A percentile compares a stretch with the other conserved stretches of the same genome.
Conservation (phyloP, 2,329 filamentous ascomycete genomes). For the Ophiocordyceps camponoti-floridani region DNA sequence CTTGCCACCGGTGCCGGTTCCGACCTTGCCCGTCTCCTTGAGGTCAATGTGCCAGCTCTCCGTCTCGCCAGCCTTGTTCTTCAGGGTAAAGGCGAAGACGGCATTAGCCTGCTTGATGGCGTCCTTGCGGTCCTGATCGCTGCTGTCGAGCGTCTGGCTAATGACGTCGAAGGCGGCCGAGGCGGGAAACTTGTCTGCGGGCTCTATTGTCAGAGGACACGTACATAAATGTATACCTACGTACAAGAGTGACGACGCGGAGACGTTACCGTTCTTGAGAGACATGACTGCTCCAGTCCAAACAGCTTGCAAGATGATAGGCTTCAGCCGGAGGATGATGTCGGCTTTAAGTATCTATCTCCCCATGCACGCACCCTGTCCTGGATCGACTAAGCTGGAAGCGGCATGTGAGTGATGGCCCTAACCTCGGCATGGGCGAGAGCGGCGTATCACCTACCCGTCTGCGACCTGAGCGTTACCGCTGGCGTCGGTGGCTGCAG, state of each 20-base stretch:
- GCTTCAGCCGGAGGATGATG: not conserved
- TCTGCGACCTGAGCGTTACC: not conserved
- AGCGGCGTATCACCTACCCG: not conserved
- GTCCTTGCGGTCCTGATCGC: conserved; percentile 60
- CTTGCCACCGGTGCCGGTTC: conserved; percentile 62
- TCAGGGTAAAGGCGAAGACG: conserved; percentile 81
- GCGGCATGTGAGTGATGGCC: not conserved
- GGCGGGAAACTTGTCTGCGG: conserved; percentile 69
- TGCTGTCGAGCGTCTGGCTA: conserved; percentile 48
- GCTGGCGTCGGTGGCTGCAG: not conserved
- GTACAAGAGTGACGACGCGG: not conserved
- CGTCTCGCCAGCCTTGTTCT: conserved; percentile 65
- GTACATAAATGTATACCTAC: not conserved
- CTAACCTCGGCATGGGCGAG: not conserved
- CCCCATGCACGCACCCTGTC: no score
- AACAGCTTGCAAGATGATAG: not conserved
- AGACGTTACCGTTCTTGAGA: conserved; percentile 48
- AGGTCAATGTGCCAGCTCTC: conserved; percentile 92
- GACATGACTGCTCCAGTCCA: conserved; percentile 32
- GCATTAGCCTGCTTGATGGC: conserved; percentile 79
- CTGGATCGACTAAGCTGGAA: not conserved
- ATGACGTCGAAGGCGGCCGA: conserved; percentile 87
- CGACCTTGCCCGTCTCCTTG: conserved; percentile 73
- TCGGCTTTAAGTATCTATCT: no score
- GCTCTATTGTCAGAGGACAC: not conserved